Base-by-base conservation (phyloP, 2,329 filamentous ascomycete species). In the Alternaria panax region DNA sequence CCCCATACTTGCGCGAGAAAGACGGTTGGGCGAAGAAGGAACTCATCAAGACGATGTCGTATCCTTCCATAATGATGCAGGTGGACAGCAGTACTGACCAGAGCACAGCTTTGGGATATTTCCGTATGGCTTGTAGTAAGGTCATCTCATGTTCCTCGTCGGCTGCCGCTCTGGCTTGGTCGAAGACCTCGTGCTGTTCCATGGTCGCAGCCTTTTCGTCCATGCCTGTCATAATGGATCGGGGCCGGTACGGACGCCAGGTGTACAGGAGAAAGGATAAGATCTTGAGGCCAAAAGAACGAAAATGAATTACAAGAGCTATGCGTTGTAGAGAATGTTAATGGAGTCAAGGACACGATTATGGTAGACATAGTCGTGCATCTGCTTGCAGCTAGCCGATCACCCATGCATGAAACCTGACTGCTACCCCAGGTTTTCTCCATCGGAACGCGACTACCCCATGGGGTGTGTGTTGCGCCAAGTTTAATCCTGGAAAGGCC, bases 41-140 rank as follows among this genome's bases (percentile, higher is more conserved):
- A 79, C 88, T 90, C 74, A 94, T 87, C 54, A 95, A 81, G 67
- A 86, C 88, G 61, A 94, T 84, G 74, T 96, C 92, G 79, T 92
- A 95, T 9, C 91, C 92, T 78, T 96, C 92, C 92, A 96, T 96
- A 67, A 87, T 87, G 73, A 96, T 93, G 75, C 89, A 92, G 0
- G 90, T 92, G 6, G 91, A 93, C 75, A 96, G 91, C 56, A 95
- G 81, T 32, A 95, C 72, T 70, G 89, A 92, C 91, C 91, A 96
- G 14, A 82, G 83, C 55, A 94, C 88, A 22, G 92, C 92, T 80
- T 94, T 93, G 51, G 91, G 92, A 74, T 96, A 95, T 20, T 92
- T 83, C 68, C 82, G 86, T 74, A 95, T 83, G 58, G 90, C 92
- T 80, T 95, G 86, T 69, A 84, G 68, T 59, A 95, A 80, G 4